A percentile compares a stretch with the other conserved stretches of the same genome.
Conservation (phyloP, 2,329 filamentous ascomycete species). For the Arthrobotrys megalospora region DNA sequence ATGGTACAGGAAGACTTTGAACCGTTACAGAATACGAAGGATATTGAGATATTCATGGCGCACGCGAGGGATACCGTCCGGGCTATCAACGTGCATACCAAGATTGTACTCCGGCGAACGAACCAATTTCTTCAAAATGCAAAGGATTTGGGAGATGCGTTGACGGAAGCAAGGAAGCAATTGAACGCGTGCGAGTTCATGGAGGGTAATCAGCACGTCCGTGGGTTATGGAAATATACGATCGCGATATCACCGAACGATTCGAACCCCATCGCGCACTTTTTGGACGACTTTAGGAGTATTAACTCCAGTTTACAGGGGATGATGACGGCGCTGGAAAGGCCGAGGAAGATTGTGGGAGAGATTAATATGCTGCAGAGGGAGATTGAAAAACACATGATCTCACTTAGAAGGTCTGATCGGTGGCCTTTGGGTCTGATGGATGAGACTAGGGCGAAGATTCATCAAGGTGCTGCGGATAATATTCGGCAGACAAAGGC, state of each 20-base stretch:
- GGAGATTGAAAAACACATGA: conserved; percentile 82
- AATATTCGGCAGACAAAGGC: conserved; percentile 79
- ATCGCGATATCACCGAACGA: conserved; percentile 77
- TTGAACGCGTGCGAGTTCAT: conserved; percentile 63
- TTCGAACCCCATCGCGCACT: conserved; percentile 79
- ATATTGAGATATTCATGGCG: conserved; percentile 93
- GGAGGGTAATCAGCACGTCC: conserved; percentile 71
- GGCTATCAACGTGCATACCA: conserved; percentile 84
- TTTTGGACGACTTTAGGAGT: conserved; percentile 83
- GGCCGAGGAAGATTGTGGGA: conserved; percentile 82
- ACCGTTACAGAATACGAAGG: conserved; percentile 84
- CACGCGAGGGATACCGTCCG: conserved; percentile 92
- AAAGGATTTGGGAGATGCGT: conserved; percentile 72
- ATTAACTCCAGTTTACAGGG: conserved; percentile 88
- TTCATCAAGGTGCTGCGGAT: conserved; percentile 87
- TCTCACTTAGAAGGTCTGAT: conserved; percentile 80
- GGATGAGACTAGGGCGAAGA: conserved; percentile 83
- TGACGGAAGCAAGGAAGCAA: conserved; percentile 60
- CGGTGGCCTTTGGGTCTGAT: conserved; percentile 86
- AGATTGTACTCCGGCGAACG: conserved; percentile 83
- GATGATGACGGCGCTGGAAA: conserved; percentile 82
- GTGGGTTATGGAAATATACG: conserved; percentile 81
- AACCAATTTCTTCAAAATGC: conserved; percentile 64
- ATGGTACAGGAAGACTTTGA: conserved; percentile 90
- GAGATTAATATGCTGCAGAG: conserved; percentile 82